Evolutionary conservation across 2,329 filamentous ascomycete species (phyloP).

Genomic region (Monilinia fructicola): DNA sequence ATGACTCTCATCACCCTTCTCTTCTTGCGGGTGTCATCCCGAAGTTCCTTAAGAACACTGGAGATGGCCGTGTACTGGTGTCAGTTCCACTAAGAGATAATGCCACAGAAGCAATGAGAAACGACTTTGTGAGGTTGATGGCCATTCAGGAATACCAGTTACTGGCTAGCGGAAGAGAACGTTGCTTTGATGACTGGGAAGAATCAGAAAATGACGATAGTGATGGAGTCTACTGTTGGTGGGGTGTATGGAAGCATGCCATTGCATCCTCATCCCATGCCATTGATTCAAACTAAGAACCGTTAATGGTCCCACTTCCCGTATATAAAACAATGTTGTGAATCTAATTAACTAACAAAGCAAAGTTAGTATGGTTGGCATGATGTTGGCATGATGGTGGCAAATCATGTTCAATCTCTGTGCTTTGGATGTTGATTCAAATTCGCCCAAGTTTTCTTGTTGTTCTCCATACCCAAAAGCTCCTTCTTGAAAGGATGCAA

Average conservation of each 20-base stretch:
- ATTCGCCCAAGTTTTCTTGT: background rate
- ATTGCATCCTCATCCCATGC: background rate
- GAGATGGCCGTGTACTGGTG: conserved; percentile 64
- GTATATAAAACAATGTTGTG: background rate
- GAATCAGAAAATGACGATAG: conserved; percentile 8
- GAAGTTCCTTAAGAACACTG: conserved; percentile 59
- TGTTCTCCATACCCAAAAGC: background rate
- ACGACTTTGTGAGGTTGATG: conserved; percentile 16
- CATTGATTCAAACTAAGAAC: background rate
- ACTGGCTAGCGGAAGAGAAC: conserved; percentile 11
- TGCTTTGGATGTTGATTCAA: conserved; percentile 11
- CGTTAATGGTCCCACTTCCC: background rate
- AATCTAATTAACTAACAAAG: conserved; percentile 8
- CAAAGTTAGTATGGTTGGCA: background rate
- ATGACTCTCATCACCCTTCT: conserved; percentile 77
- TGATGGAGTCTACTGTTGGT: conserved; percentile 25
- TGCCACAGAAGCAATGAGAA: conserved; percentile 48
- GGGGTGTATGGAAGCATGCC: conserved; percentile 23
- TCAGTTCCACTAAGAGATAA: conserved; percentile 79
- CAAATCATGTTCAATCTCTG: background rate
- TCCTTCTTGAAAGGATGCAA: background rate
- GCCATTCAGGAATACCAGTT: conserved; percentile 1
- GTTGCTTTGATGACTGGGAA: conserved; percentile 22
- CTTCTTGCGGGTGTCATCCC: conserved; percentile 71
- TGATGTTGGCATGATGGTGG: conserved; percentile 14